Evolutionary conservation across 345 rosid genomes (phyloP), one percentile per base, ranked within the genome.

Genomic region (Psidium friedrichsthalianum): DNA sequence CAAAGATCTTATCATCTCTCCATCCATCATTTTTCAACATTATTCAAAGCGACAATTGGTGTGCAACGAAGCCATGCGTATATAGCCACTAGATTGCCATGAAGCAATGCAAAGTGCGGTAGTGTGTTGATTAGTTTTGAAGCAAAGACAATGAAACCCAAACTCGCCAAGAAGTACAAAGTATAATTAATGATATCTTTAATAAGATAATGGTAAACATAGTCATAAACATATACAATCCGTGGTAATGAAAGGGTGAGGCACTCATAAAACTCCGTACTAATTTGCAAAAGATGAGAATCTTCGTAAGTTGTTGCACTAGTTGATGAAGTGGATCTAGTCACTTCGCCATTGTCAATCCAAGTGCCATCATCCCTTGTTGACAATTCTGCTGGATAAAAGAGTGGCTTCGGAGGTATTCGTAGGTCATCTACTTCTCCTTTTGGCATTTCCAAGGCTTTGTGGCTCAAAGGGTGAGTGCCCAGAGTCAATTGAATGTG

Each of bases 381-480:
- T 7, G 56, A 55, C 3, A 2, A 1, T 55, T 20, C 24, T 2
- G 9, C 9, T 55, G 56, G 56, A 55, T 20, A 20, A 20, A 55
- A 55, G 10, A 55, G 56, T 55, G 56, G 56, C 56, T 6, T 55
- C 24, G 24, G 56, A 20, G 56, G 10, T 0, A 55, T 55, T 20
- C 21, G 56, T 20, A 55, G 56, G 24, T 55, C 9, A 6, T 55
- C 56, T 20, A 55, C 56, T 55, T 55, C 56, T 11, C 52, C 52
- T 55, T 55, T 24, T 9, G 20, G 24, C 56, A 55, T 18, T 55
- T 55, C 10, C 24, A 55, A 1, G 56, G 6, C 8, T 61, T 61
- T 61, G 1, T 3, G 5, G 42, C 29, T 61, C 0, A 11, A 29
- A 29, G 42, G 22, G 1, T 0, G 11, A 3, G 15, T 9, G 1